These are phyloP conservation scores for Aspergillus nidulans DNA, from an alignment of 495 filamentous ascomycete genomes.

Conservation along the genomic window DNA sequence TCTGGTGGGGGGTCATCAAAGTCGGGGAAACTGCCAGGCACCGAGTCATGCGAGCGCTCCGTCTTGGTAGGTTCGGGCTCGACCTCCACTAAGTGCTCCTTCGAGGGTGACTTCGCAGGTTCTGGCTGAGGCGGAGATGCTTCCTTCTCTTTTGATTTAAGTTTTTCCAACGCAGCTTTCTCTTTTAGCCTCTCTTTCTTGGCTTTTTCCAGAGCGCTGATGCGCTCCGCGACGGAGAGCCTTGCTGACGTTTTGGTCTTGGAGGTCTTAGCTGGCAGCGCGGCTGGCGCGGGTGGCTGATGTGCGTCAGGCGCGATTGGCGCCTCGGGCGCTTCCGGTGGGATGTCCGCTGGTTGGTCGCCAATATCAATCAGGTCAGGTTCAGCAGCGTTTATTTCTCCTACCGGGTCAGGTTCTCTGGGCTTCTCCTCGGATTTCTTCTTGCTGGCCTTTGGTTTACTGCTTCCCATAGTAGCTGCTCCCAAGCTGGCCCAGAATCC, in stretches of 20 bases:
- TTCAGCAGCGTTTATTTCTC: constrained; percentile 23
- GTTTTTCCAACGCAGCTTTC: constrained; percentile 24
- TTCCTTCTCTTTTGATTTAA: constrained; percentile 27
- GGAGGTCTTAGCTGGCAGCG: constrained; percentile 31
- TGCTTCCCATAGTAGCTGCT: constrained; percentile 29
- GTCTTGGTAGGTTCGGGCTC: constrained; percentile 21
- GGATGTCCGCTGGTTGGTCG: constrained; percentile 23
- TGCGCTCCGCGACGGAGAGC: constrained; percentile 44
- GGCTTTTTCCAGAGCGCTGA: constrained; percentile 43
- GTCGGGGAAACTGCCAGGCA: constrained; percentile 41
- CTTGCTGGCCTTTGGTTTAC: constrained; percentile 34
- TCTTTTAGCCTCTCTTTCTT: constrained; percentile 40
- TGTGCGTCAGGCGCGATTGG: constrained; percentile 24
- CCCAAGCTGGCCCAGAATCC: constrained; percentile 47
- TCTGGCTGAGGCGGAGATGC: constrained; percentile 15
- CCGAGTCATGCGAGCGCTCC: constrained; percentile 30
- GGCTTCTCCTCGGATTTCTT: constrained; percentile 32
- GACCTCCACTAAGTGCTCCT: constrained; percentile 10
- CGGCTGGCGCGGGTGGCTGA: constrained; percentile 33
- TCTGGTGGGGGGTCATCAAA: constrained; percentile 21
- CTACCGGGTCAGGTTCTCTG: constrained; percentile 19
- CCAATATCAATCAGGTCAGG: constrained; percentile 32
- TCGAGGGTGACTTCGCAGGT: constrained; percentile 15
- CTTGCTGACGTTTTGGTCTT: constrained; percentile 42
- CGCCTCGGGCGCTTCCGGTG: constrained; percentile 24